Evolutionary conservation across 495 filamentous ascomycete species (phyloP), one percentile per base, ranked within the genome.

Genomic region (Saxophila tyrrhenica): DNA sequence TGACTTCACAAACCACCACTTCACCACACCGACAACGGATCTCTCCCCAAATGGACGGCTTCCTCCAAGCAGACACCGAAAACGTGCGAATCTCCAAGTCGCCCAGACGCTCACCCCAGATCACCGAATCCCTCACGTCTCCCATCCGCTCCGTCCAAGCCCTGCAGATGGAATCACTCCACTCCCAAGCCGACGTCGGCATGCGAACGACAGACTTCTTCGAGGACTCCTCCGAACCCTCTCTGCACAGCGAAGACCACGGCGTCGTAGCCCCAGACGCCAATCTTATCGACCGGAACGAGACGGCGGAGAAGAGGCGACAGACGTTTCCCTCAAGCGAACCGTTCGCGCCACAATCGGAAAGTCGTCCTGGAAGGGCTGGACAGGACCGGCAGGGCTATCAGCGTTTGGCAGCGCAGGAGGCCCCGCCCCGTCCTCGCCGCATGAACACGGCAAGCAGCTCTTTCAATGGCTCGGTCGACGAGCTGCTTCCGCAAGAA

Each of bases 211-310:
- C 42, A 11, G 56, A 62, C 48, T 64, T 59, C 56, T 62, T 64
- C 55, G 62, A 59, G 29, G 55, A 56, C 41, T 56, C 50, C 2
- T 62, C 59, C 24, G 62, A 64, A 19, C 51, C 51, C 32, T 56
- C 51, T 29, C 19, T 48, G 10, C 21, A 38, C 16, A 32, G 1
- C 22, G 46, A 10, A 25, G 3, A 17, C 24, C 32, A 1, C 17
- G 48, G 19, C 17, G 43, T 8, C 22, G 52, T 44, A 16, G 50
- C 44, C 0, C 46, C 17, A 10, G 24, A 52, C 21, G 48, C 21
- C 32, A 52, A 53, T 16, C 29, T 53, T 8, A 21, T 56, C 35
- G 48, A 48, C 5, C 25, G 21, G 17, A 48, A 20, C 13, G 20
- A 38, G 16, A 35, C 38, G 10, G 32, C 47, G 1, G 39, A 2